Evolutionary conservation across 1,139 yeast species (phyloP).

Genomic region (Sugiyamaella pinicola): DNA sequence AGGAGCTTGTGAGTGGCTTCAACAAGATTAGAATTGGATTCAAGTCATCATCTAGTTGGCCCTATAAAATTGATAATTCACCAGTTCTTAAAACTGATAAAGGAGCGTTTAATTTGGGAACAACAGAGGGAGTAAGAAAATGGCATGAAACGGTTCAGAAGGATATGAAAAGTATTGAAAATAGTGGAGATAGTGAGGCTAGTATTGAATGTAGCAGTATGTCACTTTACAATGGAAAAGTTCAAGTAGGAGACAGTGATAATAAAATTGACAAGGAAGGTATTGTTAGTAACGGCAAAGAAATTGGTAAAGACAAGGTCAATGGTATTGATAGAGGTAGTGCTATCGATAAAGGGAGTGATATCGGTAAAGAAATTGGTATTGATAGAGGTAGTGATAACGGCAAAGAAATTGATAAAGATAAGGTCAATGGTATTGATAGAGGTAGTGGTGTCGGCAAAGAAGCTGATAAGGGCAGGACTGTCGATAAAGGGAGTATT

Average conservation of each 20-base stretch:
- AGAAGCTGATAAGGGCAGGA: neutral
- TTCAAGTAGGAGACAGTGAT: neutral
- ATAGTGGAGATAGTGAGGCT: neutral
- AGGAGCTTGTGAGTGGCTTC: neutral
- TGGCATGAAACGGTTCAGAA: slow-evolving; percentile 8
- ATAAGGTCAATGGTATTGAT: neutral
- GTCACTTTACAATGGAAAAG: slow-evolving; percentile 10
- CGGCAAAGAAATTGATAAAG: neutral
- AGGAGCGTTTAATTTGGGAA: slow-evolving; percentile 36
- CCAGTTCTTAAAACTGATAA: slow-evolving; percentile 41
- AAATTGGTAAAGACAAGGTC: neutral
- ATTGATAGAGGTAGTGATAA: neutral
- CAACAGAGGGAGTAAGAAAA: slow-evolving; percentile 26
- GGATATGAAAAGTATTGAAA: neutral
- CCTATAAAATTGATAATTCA: neutral
- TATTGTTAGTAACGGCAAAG: neutral
- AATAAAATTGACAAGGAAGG: neutral
- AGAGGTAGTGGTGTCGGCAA: neutral
- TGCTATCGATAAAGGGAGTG: neutral
- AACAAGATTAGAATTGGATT: neutral
- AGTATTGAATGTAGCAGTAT: neutral
- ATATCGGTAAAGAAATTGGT: neutral
- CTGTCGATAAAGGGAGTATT: neutral
- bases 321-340: neutral
- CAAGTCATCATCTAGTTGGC: slow-evolving; percentile 10